Evolutionary conservation across 495 filamentous ascomycete species (phyloP).

Genomic region (Penicillium roqueforti): DNA sequence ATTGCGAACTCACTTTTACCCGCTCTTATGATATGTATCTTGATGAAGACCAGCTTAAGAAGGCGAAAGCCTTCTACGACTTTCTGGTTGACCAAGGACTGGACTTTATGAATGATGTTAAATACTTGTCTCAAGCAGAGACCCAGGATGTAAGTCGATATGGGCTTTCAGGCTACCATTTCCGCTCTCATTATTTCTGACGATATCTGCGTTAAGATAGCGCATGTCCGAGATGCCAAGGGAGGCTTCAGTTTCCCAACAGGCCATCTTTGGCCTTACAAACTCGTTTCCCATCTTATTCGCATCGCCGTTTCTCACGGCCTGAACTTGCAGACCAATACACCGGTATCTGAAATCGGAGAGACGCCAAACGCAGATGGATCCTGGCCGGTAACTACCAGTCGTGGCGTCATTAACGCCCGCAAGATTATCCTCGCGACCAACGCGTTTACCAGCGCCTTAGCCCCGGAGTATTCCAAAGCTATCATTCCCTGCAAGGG

Average conservation of each 20-base stretch:
- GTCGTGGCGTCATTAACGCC: constrained; percentile 50
- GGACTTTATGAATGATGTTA: constrained; percentile 28
- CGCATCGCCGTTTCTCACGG: constrained; percentile 22
- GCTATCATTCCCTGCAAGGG: constrained; percentile 54
- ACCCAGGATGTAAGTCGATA: constrained; percentile 25
- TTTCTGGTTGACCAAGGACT: constrained; percentile 18
- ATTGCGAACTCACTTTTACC: constrained; percentile 41
- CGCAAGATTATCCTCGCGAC: constrained; percentile 62
- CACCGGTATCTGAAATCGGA: constrained; percentile 45
- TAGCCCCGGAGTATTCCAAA: constrained; percentile 54
- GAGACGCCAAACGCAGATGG: constrained; percentile 12
- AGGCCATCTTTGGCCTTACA: constrained; percentile 63
- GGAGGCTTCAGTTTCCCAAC: constrained; percentile 41
- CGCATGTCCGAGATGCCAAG: constrained; percentile 32
- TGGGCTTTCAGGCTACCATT: not conserved
- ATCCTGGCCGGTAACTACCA: constrained; percentile 43
- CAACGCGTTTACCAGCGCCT: constrained; percentile 63
- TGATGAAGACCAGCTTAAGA: constrained; percentile 23
- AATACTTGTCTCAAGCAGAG: constrained; percentile 21
- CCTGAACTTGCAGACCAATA: constrained; percentile 60
- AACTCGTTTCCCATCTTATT: constrained; percentile 58
- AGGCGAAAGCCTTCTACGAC: constrained; percentile 26
- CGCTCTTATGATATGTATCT: constrained; percentile 34
- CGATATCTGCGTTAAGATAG: constrained; percentile 14
- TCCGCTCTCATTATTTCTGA: not conserved